These are phyloP conservation scores for Populus simonii DNA, from an alignment of 345 rosid genomes.

Conservation along the genomic window DNA sequence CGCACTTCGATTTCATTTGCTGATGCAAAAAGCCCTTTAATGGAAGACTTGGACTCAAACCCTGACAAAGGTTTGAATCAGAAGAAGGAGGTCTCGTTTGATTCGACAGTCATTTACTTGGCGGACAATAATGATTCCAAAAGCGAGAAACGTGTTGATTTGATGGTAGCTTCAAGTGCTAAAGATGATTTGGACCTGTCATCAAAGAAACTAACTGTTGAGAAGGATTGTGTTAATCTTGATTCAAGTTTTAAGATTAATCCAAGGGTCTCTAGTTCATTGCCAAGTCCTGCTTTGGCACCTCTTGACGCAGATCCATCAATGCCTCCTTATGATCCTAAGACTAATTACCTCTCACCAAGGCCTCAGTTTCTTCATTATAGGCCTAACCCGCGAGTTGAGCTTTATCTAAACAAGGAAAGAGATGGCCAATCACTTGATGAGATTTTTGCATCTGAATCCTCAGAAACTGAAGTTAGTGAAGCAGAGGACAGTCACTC, in stretches of 20 bases:
- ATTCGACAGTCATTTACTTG: conserved; percentile 36
- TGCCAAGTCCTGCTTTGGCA: conserved; percentile 42
- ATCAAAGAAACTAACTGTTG: conserved; percentile 12
- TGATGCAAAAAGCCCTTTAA: conserved; percentile 32
- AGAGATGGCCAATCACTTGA: conserved; percentile 47
- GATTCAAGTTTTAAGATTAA: conserved; percentile 47
- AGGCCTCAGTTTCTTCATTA: conserved; percentile 64
- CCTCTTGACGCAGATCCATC: conserved; percentile 59
- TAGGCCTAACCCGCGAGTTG: conserved; percentile 58
- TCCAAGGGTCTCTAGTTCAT: conserved; percentile 28
- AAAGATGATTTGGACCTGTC: conserved; percentile 5
- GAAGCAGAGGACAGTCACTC: conserved; percentile 41
- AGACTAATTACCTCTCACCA: conserved; percentile 56
- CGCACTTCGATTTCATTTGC: conserved; percentile 44
- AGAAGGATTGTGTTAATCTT: conserved; percentile 41
- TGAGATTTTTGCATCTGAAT: conserved; percentile 46
- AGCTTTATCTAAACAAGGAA: conserved; percentile 32
- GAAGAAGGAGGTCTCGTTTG: conserved; percentile 35
- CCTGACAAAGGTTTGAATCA: conserved; percentile 20
- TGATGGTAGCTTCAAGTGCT: conserved; percentile 6
- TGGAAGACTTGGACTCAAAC: conserved; percentile 34
- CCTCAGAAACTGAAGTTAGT: conserved; percentile 46
- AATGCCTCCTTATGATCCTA: conserved; percentile 56
- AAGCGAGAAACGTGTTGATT: conserved; percentile 21
- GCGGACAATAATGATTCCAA: conserved; percentile 19